Base-by-base conservation (phyloP, 108 stramenopile species). In the Fragilariopsis cylindrus region DNA sequence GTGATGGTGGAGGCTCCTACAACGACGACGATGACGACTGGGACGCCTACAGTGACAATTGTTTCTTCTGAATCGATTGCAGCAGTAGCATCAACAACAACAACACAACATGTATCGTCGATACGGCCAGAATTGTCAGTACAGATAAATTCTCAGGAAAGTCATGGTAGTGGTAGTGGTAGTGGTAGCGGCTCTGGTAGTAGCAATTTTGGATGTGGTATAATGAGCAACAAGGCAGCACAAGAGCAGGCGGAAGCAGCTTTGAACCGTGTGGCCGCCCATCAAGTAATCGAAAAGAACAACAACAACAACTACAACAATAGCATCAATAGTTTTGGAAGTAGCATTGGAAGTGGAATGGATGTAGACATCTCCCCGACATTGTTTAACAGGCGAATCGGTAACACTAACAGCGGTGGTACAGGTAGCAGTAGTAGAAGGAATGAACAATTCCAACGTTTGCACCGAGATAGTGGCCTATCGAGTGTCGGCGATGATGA, bases 171-270 rank as follows among this genome's bases (percentile, higher is more conserved):
- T 52, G 13, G 50, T 52, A 52, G 12, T 52, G 13, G 12, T 52
- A 52, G 50, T 52, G 50, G 50, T 52, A 52, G 50, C 13, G 13
- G 12, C 9, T 9, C 50, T 52, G 50, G 50, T 13, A 52, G 19
- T 13, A 30, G 30, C 30, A 30, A 30, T 30, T 30, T 30, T 30
- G 30, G 30, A 30, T 43, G 43, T 8, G 39, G 39, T 4, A 63
- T 63, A 63, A 63, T 63, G 43, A 63, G 42, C 62, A 63, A 63
- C 62, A 63, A 41, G 62, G 62, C 62, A 2, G 62, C 62, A 9
- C 3, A 11, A 15, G 62, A 63, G 62, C 62, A 45, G 16, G 62
- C 62, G 30, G 62, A 3, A 45, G 62, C 62, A 12, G 62, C 43
- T 44, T 45, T 63, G 62, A 63, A n/a, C 42, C 19, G 62, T 5